Conservation (phyloP, 352 stramenopile genomes). For the Stramenopiles sp. region DNA sequence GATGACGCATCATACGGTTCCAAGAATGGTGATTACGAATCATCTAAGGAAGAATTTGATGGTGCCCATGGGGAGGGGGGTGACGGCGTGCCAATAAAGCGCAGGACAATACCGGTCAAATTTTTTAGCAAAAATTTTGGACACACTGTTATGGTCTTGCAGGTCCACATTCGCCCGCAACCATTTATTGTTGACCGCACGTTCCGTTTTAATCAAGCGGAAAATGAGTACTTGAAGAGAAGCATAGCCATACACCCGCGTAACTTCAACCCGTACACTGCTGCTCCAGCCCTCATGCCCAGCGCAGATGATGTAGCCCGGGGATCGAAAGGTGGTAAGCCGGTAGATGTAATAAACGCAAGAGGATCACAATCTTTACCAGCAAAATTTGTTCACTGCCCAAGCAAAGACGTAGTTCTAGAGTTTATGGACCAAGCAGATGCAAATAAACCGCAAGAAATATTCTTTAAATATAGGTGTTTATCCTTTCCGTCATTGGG, state of each 20-base stretch:
- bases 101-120: constrained; percentile 33
- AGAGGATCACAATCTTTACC: background rate
- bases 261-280: constrained; percentile 8
- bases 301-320: background rate
- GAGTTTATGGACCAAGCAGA: constrained; percentile 2
- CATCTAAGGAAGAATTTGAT: constrained; percentile 17
- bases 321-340: background rate
- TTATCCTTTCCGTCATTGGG: constrained; percentile 54
- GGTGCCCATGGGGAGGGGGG: background rate
- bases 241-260: constrained; percentile 17
- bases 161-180: constrained; percentile 47
- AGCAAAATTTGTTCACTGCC: constrained; percentile 5
- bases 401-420: constrained; percentile 7
- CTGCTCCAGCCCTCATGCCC: constrained; percentile 6
- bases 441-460: constrained; percentile 26
- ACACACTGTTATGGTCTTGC: constrained; percentile 61
- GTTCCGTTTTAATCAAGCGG: constrained; percentile 34
- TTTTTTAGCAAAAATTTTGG: constrained; percentile 59
- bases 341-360: background rate
- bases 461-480: constrained; percentile 63
- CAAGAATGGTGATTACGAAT: constrained; percentile 11
- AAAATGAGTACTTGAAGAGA: constrained; percentile 38
- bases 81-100: background rate
- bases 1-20: constrained; percentile 12
- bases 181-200: constrained; percentile 55